These are phyloP conservation scores for Macrolepiota fuliginosa DNA, from an alignment of 768 basidiomycete species.

Conservation along the genomic window DNA sequence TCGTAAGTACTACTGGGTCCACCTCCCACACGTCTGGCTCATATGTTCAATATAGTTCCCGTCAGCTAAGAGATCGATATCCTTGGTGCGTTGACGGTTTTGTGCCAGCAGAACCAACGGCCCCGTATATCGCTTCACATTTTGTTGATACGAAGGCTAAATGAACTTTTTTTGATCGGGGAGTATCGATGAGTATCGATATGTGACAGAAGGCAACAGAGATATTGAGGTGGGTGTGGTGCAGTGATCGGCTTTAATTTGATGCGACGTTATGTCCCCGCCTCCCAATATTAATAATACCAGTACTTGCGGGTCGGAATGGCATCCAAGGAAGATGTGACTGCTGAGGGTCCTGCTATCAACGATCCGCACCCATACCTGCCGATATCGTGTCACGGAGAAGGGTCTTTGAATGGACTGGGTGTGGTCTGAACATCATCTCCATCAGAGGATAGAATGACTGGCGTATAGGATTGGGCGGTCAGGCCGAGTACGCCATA, in stretches of 20 bases:
- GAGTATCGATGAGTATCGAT: neutral
- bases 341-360: too few species aligned
- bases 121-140: neutral
- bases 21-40: neutral
- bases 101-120: neutral
- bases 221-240: conserved; percentile 2
- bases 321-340: neutral
- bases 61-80: neutral
- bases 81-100: too few species aligned
- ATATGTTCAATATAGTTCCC: neutral
- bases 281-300: neutral
- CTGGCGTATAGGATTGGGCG: too few species aligned
- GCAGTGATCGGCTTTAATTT: conserved; percentile 7
- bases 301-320: neutral
- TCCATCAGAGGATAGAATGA: too few species aligned
- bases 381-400: too few species aligned
- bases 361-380: too few species aligned
- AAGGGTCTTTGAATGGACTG: too few species aligned
- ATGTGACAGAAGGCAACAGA: neutral
- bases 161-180: conserved; percentile 9
- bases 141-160: neutral
- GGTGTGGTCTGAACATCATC: too few species aligned
- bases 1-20: neutral
- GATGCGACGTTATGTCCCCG: neutral
- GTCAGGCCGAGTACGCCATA: too few species aligned